Evolutionary conservation across 495 filamentous ascomycete genomes (phyloP), one percentile per base, ranked within the genome.

Genomic region (Penicillium bialowiezense): DNA sequence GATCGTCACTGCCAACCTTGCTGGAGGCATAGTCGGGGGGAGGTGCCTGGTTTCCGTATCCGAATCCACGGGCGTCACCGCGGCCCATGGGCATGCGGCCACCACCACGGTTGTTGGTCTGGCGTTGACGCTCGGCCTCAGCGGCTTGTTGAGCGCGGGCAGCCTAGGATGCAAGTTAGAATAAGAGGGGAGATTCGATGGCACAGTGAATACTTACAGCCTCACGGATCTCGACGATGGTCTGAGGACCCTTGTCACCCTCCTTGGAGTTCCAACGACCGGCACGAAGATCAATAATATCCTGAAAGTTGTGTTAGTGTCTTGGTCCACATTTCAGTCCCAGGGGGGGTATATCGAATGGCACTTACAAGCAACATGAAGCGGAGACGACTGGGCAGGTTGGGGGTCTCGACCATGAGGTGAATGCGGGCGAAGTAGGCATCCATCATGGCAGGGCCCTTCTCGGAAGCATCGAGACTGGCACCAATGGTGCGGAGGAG

Each of bases 391-490:
- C 90, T 96, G 10, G 90, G 88, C 17, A 99, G 77, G 10, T 79
- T 83, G 12, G 83, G 79, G 19, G 84, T 86, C 9, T 89, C 80
- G 31, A 91, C 76, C 79, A 97, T 89, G 32, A 71, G 70, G 45
- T 85, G 73, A 62, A 99, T 97, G 29, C 93, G 87, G 29, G 72
- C 64, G 68, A 97, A 99, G 81, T 99, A 99, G n/a, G 79, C 81
- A 59, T 91, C 87, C 85, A 98, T 92, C 77, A 95, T 81, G 13
- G 74, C 71, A 51, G 78, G 80, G 48, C 90, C 91, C 71, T 88
- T 87, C 20, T 95, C 89, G 0, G 87, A 86, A 39, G 67, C 73
- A 54, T 96, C 89, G 51, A 99, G 79, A 59, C 89, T 91, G 53
- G 68, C 72, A 74, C 92, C 93, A 49, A 99, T 93, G 18, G 95